Base-by-base conservation (phyloP, 208 protist genomes). In the Crithidia thermophila region DNA sequence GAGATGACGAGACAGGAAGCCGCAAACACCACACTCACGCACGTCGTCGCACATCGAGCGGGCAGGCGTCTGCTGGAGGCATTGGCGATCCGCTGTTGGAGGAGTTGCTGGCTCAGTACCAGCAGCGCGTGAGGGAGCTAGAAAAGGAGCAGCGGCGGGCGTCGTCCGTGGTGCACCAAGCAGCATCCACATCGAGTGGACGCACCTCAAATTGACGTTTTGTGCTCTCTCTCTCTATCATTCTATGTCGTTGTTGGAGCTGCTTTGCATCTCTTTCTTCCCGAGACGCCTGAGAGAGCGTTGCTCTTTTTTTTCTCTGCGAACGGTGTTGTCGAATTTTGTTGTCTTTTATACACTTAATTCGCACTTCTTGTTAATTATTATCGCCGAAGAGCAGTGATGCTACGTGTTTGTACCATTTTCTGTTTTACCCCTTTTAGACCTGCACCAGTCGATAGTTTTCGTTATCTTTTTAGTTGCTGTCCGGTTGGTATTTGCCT, bases 81-180 rank as follows among this genome's bases (percentile, higher is more conserved):
- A 6, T 14, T 14, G 64, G 55, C 0, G 80, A 89, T 40, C 56
- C 78, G 1, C 72, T 78, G 31, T 46, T 87, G 51, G 75, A 65
- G 36, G 81, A 85, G 71, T 56, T 87, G 40, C 81, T 78, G 7
- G 25, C 37, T 43, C 71, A 77, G 47, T 90, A 87, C 59, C 77
- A 84, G 70, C 52, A 62, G 39, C 77, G 81, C 14, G 51, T 87
- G 16, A 66, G 76, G 16, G 72, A 85, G 49, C 53, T 87, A n/a
- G 73, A 75, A 30, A 66, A 59, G 23, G 39, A 25, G 11, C 23
- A 57, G 25, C 31, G 47, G 16, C 21, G 52, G 20, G 43, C 39
- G 20, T 43, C 25, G 14, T 31, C 49, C 2, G 33, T 51, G 49
- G 65, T 20, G 45, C 65, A 23, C 13, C 45, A 59, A 27, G 56